phyloP scores from a whole-genome alignment of 352 stramenopile genomes.

The Phytophthora citricola region DNA sequence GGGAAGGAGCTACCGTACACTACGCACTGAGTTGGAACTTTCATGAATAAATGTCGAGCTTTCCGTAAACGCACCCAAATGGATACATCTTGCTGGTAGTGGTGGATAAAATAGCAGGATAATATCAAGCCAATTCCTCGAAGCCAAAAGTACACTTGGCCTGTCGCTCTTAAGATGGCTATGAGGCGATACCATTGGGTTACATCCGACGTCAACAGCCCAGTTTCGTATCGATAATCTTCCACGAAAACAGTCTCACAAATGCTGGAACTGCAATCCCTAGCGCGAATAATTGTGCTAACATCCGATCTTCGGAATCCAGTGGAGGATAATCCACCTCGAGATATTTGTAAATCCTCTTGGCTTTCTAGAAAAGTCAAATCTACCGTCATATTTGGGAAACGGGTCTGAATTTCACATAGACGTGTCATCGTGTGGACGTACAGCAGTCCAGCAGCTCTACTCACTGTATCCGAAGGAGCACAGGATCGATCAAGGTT shows the following conservation, averaged over 20 bases:
- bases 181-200: constrained; percentile 40
- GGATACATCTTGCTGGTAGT: neutral
- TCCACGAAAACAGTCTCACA: constrained; percentile 47
- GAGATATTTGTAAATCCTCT: constrained; percentile 31
- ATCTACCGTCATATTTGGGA: constrained; percentile 23
- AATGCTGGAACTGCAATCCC: constrained; percentile 12
- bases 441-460: constrained; percentile 20
- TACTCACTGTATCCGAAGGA: neutral
- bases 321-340: neutral
- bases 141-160: constrained; percentile 47
- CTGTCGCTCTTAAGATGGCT: constrained; percentile 27
- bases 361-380: constrained; percentile 32
- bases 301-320: constrained; percentile 32
- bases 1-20: constrained; percentile 56
- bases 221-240: constrained; percentile 52
- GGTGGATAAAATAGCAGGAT: constrained; percentile 28
- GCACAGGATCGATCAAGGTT: constrained; percentile 29
- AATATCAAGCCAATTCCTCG: constrained; percentile 32
- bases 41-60: constrained; percentile 38
- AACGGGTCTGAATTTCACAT: constrained; percentile 10
- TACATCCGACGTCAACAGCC: constrained; percentile 24
- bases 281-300: constrained; percentile 30
- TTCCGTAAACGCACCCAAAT: neutral
- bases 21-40: constrained; percentile 52
- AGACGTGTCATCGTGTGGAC: constrained; percentile 23